A percentile compares a stretch with the other conserved stretches of the same genome.
These are phyloP conservation scores for Durotheca rogersii DNA, from an alignment of 495 filamentous ascomycete genomes.

Conservation along the genomic window DNA sequence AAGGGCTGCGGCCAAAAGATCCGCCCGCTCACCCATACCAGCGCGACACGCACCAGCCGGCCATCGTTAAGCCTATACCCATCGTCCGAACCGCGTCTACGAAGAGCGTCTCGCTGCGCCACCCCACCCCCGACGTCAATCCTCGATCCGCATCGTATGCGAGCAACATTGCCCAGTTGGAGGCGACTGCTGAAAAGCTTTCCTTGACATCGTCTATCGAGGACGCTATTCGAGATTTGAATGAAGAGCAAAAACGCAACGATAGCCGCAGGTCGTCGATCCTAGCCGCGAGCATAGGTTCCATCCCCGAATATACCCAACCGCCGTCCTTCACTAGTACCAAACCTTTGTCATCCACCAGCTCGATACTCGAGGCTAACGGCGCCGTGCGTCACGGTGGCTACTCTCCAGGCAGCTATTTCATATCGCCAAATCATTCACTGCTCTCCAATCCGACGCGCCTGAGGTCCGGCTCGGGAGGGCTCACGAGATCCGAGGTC, in stretches of 20 bases:
- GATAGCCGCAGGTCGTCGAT: slow-evolving; percentile 62
- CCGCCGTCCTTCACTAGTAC: slow-evolving; percentile 34
- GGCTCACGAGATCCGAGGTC: slow-evolving; percentile 34
- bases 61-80: slow-evolving; percentile 40
- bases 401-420: slow-evolving; percentile 67
- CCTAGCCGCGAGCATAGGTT: slow-evolving; percentile 43
- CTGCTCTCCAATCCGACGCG: slow-evolving; percentile 55
- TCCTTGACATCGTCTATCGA: slow-evolving; percentile 78
- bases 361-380: slow-evolving; percentile 69
- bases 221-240: slow-evolving; percentile 76
- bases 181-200: slow-evolving; percentile 77
- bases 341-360: slow-evolving; percentile 57
- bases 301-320: slow-evolving; percentile 41
- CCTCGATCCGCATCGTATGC: slow-evolving; percentile 71
- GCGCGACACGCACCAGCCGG: slow-evolving; percentile 17
- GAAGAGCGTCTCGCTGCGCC: slow-evolving; percentile 61
- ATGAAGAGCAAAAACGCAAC: slow-evolving; percentile 70
- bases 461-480: slow-evolving; percentile 53
- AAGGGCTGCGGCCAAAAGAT: slow-evolving; percentile 22
- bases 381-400: slow-evolving; percentile 65
- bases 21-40: slow-evolving; percentile 12
- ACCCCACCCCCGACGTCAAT: slow-evolving; percentile 76
- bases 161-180: slow-evolving; percentile 78
- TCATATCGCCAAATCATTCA: slow-evolving; percentile 66
- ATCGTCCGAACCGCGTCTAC: slow-evolving; percentile 62